Evolutionary conservation across 257 asterid species (phyloP).

Genomic region (Rubia yunnanensis): DNA sequence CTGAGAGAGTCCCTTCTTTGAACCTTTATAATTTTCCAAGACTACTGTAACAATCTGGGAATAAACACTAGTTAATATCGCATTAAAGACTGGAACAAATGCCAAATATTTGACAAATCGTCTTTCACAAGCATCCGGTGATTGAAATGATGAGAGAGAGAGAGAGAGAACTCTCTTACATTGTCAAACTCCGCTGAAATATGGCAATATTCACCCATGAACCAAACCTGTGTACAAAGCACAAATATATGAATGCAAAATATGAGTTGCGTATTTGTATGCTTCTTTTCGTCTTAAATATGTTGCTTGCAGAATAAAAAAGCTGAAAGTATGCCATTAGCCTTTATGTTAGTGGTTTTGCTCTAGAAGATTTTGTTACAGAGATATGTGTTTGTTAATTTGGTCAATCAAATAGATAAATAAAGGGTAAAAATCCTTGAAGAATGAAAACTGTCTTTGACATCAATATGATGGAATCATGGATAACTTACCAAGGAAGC

Average conservation of each 20-base stretch:
- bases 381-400: background rate
- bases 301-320: background rate
- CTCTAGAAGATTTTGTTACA: background rate
- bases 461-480: background rate
- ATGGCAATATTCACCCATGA: slow-evolving; percentile 91
- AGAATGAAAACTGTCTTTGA: background rate
- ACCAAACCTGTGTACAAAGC: slow-evolving; percentile 60
- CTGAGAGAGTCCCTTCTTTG: slow-evolving; percentile 38
- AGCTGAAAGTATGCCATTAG: background rate
- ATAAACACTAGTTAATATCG: slow-evolving; percentile 12
- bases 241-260: background rate
- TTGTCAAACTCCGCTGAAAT: slow-evolving; percentile 80
- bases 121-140: background rate
- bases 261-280: background rate
- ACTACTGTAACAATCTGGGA: slow-evolving; percentile 89
- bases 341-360: background rate
- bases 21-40: slow-evolving; percentile 74
- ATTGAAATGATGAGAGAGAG: background rate
- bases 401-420: background rate
- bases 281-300: background rate
- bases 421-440: background rate
- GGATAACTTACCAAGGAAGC: slow-evolving; percentile 63
- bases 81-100: background rate
- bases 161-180: slow-evolving; percentile 38
- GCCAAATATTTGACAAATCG: background rate